Base-by-base conservation (phyloP, 2,329 filamentous ascomycete genomes). In the Cladosporium colombiae region DNA sequence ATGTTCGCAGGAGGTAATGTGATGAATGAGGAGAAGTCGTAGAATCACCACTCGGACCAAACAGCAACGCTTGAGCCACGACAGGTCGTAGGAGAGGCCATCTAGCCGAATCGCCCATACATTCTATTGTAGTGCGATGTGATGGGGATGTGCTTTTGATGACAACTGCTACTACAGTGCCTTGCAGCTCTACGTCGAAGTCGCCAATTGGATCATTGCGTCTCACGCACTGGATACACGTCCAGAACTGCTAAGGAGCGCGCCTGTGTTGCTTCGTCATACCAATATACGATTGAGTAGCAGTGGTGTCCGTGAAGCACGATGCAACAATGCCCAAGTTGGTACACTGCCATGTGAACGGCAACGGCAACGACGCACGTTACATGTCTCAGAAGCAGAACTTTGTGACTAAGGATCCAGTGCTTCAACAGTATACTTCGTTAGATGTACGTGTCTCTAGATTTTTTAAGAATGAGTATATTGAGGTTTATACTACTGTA, bases 301-400 rank as follows among this genome's bases (percentile, higher is more conserved):
- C 52, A 33, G 2, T 33, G 52, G 21, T 3, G 16, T 33, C 10
- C 29, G 16, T 55, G 52, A 31, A 13, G 31, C 29, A 55, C 27
- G 27, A n/a, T 10, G 4, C 27, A 31, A 23, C 14, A 5, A 11
- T 18, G 14, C 27, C 1, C 5, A 21, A 16, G 21, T 18, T 57
- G 11, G 55, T 33, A 57, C 55, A 37, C 23, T 57, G 55, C n/a
- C 55, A 23, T 40, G 31, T 23, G 29, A 40, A 25, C 61, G 55
- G 61, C 61, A 63, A 25, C 61, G 55, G 61, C 61, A 63, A 63
- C 61, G 50, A 50, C 18, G 23, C 29, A 37, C 61, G 50, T 63
- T 33, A 11, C 46, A 23, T 63, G 61, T 63, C 61, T 63, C 37
- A 63, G 57, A 18, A 35, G 27, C n/a, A 55, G 21, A 33, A 33